Percentiles rank a stretch among this genome's conserved stretches.
These are phyloP conservation scores for Stachybotrys elegans DNA, from an alignment of 2,329 filamentous ascomycete species.

Conservation along the genomic window DNA sequence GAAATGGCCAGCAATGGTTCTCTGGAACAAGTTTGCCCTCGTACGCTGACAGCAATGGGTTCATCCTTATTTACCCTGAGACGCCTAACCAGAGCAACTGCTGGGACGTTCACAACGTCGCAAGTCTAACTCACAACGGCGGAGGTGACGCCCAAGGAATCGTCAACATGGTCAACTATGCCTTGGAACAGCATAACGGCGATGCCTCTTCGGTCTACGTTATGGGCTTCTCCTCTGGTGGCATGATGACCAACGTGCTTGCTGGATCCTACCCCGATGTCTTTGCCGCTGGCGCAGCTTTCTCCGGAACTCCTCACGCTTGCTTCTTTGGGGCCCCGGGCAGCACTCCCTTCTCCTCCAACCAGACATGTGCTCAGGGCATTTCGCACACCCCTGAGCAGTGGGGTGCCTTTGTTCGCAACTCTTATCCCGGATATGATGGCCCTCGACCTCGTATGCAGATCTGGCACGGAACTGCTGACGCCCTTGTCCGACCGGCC, in stretches of 20 bases:
- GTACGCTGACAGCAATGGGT: slow-evolving; percentile 37
- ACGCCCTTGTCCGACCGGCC: slow-evolving; percentile 8
- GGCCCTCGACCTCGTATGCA: slow-evolving; percentile 49
- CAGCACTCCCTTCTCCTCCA: slow-evolving; percentile 14
- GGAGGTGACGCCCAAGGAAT: slow-evolving; percentile 44
- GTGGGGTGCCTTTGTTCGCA: slow-evolving; percentile 32
- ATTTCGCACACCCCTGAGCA: slow-evolving; percentile 32
- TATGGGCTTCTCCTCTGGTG: slow-evolving; percentile 31
- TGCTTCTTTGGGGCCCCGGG: slow-evolving; percentile 1
- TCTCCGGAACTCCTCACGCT: slow-evolving; percentile 17
- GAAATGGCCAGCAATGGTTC: slow-evolving; percentile 3
- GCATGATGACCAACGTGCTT: slow-evolving; percentile 32
- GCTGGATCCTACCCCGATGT: slow-evolving; percentile 28
- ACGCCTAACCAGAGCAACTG: slow-evolving; percentile 26
- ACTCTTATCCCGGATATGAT: slow-evolving; percentile 43
- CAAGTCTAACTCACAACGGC: slow-evolving; percentile 39
- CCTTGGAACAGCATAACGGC: slow-evolving; percentile 37
- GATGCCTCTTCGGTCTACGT: slow-evolving; percentile 39
- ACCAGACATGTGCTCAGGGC: slow-evolving; percentile 47
- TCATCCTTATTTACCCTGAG: slow-evolving; percentile 32
- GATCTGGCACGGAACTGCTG: slow-evolving; percentile 48
- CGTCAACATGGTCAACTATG: slow-evolving; percentile 45
- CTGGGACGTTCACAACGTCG: slow-evolving; percentile 44
- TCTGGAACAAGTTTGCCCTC: slow-evolving; percentile 11
- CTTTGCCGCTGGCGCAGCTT: slow-evolving; percentile 26